A percentile compares a stretch with the other conserved stretches of the same genome.
Conservation (phyloP, 495 filamentous ascomycete species). For the Eremomyces bilateralis region DNA sequence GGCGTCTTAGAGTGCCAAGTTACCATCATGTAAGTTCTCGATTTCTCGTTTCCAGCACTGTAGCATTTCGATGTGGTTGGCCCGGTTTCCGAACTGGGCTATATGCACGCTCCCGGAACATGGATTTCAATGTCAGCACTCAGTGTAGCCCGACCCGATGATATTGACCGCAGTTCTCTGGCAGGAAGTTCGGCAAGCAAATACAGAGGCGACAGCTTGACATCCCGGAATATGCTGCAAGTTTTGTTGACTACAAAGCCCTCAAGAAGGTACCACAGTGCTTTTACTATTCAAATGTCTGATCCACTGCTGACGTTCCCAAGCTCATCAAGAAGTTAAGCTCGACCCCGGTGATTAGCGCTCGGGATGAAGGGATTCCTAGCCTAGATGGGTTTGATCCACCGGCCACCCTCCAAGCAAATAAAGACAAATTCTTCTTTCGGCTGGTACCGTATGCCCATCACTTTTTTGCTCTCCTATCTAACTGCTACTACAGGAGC, state of each 20-base stretch:
- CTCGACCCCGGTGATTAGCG: constrained; percentile 60
- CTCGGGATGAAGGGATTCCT: constrained; percentile 36
- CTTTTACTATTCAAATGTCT: not conserved
- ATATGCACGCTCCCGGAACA: constrained; percentile 2
- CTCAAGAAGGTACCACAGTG: constrained; percentile 61
- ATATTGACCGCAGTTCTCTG: too few relatives aligned
- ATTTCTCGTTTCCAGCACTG: too few relatives aligned
- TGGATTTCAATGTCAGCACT: constrained; percentile 8
- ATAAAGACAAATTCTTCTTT: constrained; percentile 97
- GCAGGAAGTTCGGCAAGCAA: constrained; percentile 98
- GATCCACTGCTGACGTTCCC: constrained; percentile 2
- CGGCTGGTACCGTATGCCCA: constrained; percentile 42
- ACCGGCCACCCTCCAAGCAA: constrained; percentile 84
- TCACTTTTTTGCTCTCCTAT: not conserved
- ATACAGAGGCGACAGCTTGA: constrained; percentile 97
- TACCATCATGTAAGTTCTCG: too few relatives aligned
- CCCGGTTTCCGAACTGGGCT: too few relatives aligned
- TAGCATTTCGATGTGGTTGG: too few relatives aligned
- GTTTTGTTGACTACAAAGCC: constrained; percentile 98
- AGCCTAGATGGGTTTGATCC: constrained; percentile 36
- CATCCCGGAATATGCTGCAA: constrained; percentile 95
- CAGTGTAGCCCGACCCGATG: too few relatives aligned
- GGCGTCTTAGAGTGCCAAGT: too few relatives aligned
- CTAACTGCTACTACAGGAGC: constrained; percentile 35
- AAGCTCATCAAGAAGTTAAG: constrained; percentile 97